Evolutionary conservation across 495 filamentous ascomycete species (phyloP), one percentile per base, ranked within the genome.

Genomic region (Cercophora sp.): DNA sequence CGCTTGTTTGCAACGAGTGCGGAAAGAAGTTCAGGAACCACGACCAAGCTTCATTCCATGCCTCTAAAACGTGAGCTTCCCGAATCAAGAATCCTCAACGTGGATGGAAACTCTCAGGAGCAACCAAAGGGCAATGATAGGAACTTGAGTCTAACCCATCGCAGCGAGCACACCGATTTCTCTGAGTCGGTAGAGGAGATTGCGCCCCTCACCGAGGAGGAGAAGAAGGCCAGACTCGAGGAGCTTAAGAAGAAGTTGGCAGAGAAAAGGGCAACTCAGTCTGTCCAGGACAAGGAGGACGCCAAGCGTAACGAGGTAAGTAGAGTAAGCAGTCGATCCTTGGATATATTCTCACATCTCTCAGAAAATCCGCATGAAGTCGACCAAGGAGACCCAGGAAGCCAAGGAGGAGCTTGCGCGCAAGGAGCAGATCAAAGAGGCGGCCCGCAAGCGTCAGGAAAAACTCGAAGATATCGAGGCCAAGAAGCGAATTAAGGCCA

Each of bases 151-250:
- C 64, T 34, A 59, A 55, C 11, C 13, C 31, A 15, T 39, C 46
- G 27, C 50, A 87, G 83, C 4, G 83, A 86, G 40, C 93, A 99
- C 69, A 77, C 79, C n/a, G 85, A 96, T 62, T 99, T 99, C 65
- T 80, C 86, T 11, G 89, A 99, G 66, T 96, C 90, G 0, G 91
- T 86, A 1, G 92, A 96, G 57, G 89, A 93, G 60, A 82, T 97
- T 49, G 84, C 86, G 1, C 89, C 92, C 1, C 76, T 99, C 59
- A 97, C 88, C 0, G 90, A 91, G 54, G 91, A 95, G 57, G 86
- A 99, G 72, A 96, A 91, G 72, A 85, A 86, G 61, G 77, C 80
- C 19, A 83, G 79, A 49, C 79, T 99, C 11, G 77, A 80, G 46
- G 88, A 92, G 54, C 77, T 96, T 23, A 76, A 83, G 35, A 73